Conservation (phyloP, 2,329 filamentous ascomycete genomes). For the Fusarium solani-melongenae region DNA sequence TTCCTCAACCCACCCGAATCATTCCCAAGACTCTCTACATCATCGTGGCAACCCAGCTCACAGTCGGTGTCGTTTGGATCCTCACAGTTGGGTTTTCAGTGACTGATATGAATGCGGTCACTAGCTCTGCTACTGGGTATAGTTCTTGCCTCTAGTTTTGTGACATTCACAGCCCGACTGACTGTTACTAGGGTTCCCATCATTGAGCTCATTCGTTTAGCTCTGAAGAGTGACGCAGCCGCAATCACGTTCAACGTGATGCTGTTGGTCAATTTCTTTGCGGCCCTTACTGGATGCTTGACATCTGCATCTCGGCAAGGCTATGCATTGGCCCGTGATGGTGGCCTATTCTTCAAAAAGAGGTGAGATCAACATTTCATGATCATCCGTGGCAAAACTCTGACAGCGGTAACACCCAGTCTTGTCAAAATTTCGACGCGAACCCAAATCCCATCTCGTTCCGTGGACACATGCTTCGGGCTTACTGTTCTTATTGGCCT, state of each 20-base stretch:
- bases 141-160: neutral
- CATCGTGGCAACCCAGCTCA: neutral
- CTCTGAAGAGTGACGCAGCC: neutral
- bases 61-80: neutral
- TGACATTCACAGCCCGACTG: neutral
- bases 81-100: slow-evolving; percentile 1
- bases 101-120: neutral
- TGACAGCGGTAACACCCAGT: neutral
- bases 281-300: neutral
- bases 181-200: neutral
- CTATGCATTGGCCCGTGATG: slow-evolving; percentile 4
- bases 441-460: neutral
- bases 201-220: neutral
- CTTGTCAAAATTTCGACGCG: neutral
- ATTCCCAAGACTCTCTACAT: neutral
- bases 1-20: neutral
- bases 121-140: neutral
- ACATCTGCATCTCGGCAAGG: neutral
- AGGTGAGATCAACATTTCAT: neutral
- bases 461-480: neutral
- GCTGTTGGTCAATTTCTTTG: neutral
- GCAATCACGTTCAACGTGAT: slow-evolving; percentile 2
- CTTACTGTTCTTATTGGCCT: neutral
- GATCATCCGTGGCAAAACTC: neutral
- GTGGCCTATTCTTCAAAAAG: slow-evolving; percentile 2